Evolutionary conservation across 2,329 filamentous ascomycete species (phyloP), one percentile per base, ranked within the genome.

Genomic region (Apiospora rasikravindrae): DNA sequence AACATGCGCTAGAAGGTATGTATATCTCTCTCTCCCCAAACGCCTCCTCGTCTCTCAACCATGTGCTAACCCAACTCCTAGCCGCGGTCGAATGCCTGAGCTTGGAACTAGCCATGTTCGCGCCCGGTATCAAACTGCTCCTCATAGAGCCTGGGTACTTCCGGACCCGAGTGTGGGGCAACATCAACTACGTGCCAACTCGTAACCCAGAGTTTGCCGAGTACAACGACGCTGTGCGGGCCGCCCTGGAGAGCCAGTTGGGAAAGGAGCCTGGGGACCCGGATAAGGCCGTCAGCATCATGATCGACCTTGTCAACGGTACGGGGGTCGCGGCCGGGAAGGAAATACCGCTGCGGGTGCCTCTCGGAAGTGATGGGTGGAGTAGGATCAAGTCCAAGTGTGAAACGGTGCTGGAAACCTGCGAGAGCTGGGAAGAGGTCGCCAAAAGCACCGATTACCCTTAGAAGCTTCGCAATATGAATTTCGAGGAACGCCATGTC

Each of bases 281-380:
- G 3, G 74, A 74, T 0, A 87, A 89, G 76, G 87, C 82, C 2
- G 86, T 85, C 1, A 80, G 83, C 29, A 83, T 83, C 0, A 88
- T 89, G 80, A 88, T 89, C 74, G 86, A 90, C 70, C 76, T 90
- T 22, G 88, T 86, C 0, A 82, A 86, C 16, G 83, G 88, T 19
- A 86, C 86, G 4, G 80, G 80, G 0, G 70, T 79, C n/a, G 80
- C 74, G 1, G 76, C 73, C 2, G 81, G 80, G 0, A 81, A 72
- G 64, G 70, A 61, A 0, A 42, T 82, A 2, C 88, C 88, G 4
- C 75, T 90, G 10, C 81, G 88, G 42, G 83, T 87, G 19, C 83
- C 88, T 0, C 81, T 90, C 14, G 88, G 88, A 0, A 87, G 82
- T 0, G 88, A 90, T 78, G 86, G 86, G 0, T 89, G 86, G 77